Base-by-base conservation (phyloP, 1,284 basidiomycete species). In the Sporisorium scitamineum region DNA sequence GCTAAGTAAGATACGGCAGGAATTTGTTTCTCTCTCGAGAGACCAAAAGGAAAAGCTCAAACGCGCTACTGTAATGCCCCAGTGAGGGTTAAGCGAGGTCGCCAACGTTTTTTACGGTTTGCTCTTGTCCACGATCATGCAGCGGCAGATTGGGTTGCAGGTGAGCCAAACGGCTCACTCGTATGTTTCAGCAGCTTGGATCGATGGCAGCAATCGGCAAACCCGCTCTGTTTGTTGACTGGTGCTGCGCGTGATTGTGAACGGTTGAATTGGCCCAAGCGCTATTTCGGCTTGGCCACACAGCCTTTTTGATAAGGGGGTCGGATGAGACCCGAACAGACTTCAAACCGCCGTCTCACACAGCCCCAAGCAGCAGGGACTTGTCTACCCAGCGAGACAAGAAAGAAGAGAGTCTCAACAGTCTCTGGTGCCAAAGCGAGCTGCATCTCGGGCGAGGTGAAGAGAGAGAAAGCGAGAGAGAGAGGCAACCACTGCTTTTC, bases 61-160 rank as follows among this genome's bases (percentile, higher is more conserved):
- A 41, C 54, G 54, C 54, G 54, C 54, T 45, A 55, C 44, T 32
- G 27, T 42, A 20, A n/a, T n/a, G n/a, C n/a, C n/a, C n/a, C 18
- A 45, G 54, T 24, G 27, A 18, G 41, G 10, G 41, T 20, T 55
- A 55, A 55, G 54, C 54, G 54, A 55, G 54, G 41, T 32, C 5
- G 6, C 37, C 37, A 18, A 24, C 3, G 42, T 22, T 24, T 8
- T 22, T 18, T 2, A n/a, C n/a, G n/a, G n/a, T n/a, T n/a, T n/a
- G n/a, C n/a, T n/a, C n/a, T n/a, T n/a, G n/a, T n/a, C n/a, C n/a
- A n/a, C n/a, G n/a, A 14, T 11, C 5, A 3, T 31, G 31, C 20
- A 20, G 2, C 31, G 9, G 14, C 18, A n/a, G 51, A 34, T 24
- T 9, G 20, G 7, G 9, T 20, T 24, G 11, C 13, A 22, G 22